These are phyloP conservation scores for Bidens hawaiensis DNA, from an alignment of 140 eudicot species.

Conservation along the genomic window DNA sequence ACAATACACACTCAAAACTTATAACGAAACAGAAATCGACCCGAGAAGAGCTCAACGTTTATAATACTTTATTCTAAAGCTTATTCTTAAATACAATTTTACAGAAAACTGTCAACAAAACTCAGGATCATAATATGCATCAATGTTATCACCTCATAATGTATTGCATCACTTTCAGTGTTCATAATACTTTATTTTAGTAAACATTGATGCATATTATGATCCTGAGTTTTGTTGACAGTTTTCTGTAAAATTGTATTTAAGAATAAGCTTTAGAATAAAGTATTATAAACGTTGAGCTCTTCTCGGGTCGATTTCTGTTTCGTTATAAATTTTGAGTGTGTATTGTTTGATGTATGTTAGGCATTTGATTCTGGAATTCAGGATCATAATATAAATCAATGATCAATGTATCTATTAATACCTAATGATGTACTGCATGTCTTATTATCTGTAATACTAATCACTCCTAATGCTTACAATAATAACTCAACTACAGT, in stretches of 20 bases:
- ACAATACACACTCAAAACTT: too few relatives aligned
- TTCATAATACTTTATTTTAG: constrained; percentile 7
- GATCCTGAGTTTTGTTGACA: neutral
- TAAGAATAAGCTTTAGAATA: neutral
- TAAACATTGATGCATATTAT: neutral
- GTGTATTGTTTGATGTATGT: too few relatives aligned
- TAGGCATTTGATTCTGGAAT: too few relatives aligned
- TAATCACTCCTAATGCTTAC: too few relatives aligned
- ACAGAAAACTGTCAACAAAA: neutral
- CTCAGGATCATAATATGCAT: neutral
- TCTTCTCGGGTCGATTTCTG: too few relatives aligned
- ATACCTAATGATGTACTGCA: too few relatives aligned
- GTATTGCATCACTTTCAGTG: neutral
- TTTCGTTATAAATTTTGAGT: too few relatives aligned
- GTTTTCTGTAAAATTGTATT: neutral
- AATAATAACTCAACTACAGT: neutral
- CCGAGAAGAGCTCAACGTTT: too few relatives aligned
- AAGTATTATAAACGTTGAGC: constrained; percentile 3
- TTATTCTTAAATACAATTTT: neutral
- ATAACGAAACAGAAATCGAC: too few relatives aligned
- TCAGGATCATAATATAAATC: neutral
- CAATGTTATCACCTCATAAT: neutral
- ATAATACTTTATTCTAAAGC: constrained; percentile 4
- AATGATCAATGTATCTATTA: too few relatives aligned
- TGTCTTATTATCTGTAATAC: too few relatives aligned